Conservation (phyloP, 257 asterid species). For the Penstemon newberryi region DNA sequence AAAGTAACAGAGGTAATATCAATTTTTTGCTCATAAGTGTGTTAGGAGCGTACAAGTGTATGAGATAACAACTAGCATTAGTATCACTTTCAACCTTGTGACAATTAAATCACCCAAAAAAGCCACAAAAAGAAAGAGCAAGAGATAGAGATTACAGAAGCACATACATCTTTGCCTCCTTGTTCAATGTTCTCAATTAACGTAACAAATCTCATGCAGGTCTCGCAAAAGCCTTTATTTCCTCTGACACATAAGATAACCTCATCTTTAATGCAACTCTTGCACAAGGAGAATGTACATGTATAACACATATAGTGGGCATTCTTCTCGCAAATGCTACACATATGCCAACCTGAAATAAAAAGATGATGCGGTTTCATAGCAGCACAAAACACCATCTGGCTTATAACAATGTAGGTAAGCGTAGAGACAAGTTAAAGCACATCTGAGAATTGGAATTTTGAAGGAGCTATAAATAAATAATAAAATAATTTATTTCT, state of each 20-base stretch:
- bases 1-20: background rate
- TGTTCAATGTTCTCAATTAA: constrained; percentile 67
- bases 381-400: background rate
- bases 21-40: background rate
- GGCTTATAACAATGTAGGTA: background rate
- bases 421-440: background rate
- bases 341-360: constrained; percentile 93
- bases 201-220: constrained; percentile 73
- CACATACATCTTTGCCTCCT: constrained; percentile 57
- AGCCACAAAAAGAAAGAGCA: constrained; percentile 14
- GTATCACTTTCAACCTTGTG: constrained; percentile 19
- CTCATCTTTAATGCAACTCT: constrained; percentile 74
- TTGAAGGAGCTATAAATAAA: too few species aligned
- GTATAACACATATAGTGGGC: constrained; percentile 91
- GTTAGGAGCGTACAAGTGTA: background rate
- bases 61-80: constrained; percentile 14
- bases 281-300: constrained; percentile 91
- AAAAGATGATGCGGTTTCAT: constrained; percentile 7
- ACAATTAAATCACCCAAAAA: constrained; percentile 9
- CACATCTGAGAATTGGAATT: too few species aligned
- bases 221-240: constrained; percentile 92
- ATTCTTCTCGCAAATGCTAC: constrained; percentile 91
- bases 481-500: too few species aligned
- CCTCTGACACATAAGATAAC: constrained; percentile 74
- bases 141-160: constrained; percentile 28